Percentiles rank a stretch among this genome's conserved stretches.
These are phyloP conservation scores for Penicillium cataractarum DNA, from an alignment of 495 filamentous ascomycete genomes.

Conservation along the genomic window DNA sequence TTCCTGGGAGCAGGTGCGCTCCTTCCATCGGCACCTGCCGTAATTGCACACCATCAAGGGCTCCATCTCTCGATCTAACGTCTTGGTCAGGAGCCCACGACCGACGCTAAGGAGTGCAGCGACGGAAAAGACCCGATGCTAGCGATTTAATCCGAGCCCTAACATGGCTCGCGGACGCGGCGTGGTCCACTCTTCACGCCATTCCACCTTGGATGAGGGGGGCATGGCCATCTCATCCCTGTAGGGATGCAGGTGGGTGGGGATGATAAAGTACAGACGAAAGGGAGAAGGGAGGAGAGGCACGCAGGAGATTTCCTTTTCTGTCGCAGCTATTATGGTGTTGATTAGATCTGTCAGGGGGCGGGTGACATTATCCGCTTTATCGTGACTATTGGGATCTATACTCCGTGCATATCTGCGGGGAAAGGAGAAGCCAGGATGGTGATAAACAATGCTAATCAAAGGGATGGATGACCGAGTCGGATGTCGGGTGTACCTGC, in stretches of 20 bases:
- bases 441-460: no score
- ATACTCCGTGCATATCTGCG: neutral
- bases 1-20: neutral
- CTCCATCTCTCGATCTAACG: neutral
- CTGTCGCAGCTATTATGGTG: neutral
- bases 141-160: constrained; percentile 5
- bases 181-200: constrained; percentile 8
- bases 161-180: constrained; percentile 7
- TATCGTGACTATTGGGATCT: neutral
- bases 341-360: neutral
- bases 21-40: constrained; percentile 6
- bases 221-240: constrained; percentile 7
- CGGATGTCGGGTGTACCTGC: constrained; percentile 22
- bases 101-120: constrained; percentile 18
- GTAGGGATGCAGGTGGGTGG: constrained; percentile 6
- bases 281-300: neutral
- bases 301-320: neutral
- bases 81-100: constrained; percentile 3
- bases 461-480: no score
- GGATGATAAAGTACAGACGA: neutral
- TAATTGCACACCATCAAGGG: neutral
- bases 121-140: constrained; percentile 17
- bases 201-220: neutral
- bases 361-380: neutral
- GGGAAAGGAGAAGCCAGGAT: no score